Evolutionary conservation across 495 filamentous ascomycete species (phyloP).

Genomic region (Hypoxylon trugodes): DNA sequence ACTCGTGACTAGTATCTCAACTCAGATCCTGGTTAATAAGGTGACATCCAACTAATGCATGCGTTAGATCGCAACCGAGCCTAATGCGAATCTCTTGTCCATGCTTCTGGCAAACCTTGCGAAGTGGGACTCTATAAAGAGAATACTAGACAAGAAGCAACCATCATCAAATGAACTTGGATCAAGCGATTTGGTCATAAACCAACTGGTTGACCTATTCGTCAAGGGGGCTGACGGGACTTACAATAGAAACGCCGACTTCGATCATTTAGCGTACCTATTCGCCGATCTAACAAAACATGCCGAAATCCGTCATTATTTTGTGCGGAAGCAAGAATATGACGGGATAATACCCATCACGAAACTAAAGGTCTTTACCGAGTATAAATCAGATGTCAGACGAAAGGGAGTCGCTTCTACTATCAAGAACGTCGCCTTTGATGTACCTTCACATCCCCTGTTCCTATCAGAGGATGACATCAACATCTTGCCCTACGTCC

Average conservation of each 20-base stretch:
- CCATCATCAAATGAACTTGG: slow-evolving; percentile 64
- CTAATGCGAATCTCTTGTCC: slow-evolving; percentile 82
- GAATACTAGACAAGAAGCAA: slow-evolving; percentile 71
- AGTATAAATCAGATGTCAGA: slow-evolving; percentile 79
- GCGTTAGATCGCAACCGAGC: slow-evolving; percentile 58
- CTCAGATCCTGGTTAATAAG: neutral
- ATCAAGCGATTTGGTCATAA: slow-evolving; percentile 77
- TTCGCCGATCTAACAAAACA: slow-evolving; percentile 92
- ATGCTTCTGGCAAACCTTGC: slow-evolving; percentile 94
- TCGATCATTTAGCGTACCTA: slow-evolving; percentile 90
- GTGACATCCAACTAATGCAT: slow-evolving; percentile 16
- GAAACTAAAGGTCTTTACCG: slow-evolving; percentile 91
- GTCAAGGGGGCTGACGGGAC: slow-evolving; percentile 83
- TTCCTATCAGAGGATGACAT: slow-evolving; percentile 74
- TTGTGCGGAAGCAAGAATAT: slow-evolving; percentile 75
- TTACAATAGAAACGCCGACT: slow-evolving; percentile 88
- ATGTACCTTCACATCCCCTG: slow-evolving; percentile 71
- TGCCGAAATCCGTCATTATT: slow-evolving; percentile 76
- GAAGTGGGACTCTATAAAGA: slow-evolving; percentile 77
- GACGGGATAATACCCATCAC: slow-evolving; percentile 82
- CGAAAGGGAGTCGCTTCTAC: slow-evolving; percentile 90
- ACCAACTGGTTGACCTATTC: slow-evolving; percentile 94
- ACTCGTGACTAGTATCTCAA: neutral
- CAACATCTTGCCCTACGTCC: slow-evolving; percentile 84
- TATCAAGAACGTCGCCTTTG: slow-evolving; percentile 86